These are phyloP conservation scores for Blepharisma stoltei DNA, from an alignment of 73 alveolate genomes.

Conservation along the genomic window DNA sequence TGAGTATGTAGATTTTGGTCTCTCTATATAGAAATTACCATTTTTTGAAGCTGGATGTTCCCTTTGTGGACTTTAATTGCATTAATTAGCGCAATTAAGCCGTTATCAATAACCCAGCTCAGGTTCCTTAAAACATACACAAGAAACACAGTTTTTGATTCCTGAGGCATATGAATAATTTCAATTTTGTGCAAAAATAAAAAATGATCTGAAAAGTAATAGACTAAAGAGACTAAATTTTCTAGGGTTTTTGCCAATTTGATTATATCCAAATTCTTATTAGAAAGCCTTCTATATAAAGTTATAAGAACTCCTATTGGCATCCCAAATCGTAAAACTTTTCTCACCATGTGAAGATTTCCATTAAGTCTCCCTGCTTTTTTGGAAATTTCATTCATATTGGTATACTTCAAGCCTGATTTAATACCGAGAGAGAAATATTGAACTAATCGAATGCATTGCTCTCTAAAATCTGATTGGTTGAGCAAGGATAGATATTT, in stretches of 20 bases:
- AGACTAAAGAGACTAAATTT: background rate
- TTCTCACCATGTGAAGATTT: conserved; percentile 5
- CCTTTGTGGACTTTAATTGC: background rate
- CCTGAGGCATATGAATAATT: background rate
- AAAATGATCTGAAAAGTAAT: background rate
- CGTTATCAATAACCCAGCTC: background rate
- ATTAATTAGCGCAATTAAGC: background rate
- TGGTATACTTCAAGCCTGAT: background rate
- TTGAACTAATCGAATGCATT: background rate
- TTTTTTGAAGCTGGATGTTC: conserved; percentile 3
- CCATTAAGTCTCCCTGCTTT: background rate
- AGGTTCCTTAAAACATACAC: background rate
- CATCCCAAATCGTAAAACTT: conserved; percentile 21
- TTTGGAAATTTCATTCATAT: background rate
- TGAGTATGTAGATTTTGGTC: background rate
- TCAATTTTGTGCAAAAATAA: background rate
- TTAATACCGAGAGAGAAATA: background rate
- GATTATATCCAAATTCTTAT: background rate
- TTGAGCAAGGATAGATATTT: no score
- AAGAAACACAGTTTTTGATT: background rate
- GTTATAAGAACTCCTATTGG: background rate
- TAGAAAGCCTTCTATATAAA: background rate
- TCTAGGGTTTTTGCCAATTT: background rate
- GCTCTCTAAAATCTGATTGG: background rate
- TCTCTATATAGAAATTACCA: background rate